Evolutionary conservation across 495 filamentous ascomycete genomes (phyloP), one percentile per base, ranked within the genome.

Genomic region (Saxispiralis lemnorum): DNA sequence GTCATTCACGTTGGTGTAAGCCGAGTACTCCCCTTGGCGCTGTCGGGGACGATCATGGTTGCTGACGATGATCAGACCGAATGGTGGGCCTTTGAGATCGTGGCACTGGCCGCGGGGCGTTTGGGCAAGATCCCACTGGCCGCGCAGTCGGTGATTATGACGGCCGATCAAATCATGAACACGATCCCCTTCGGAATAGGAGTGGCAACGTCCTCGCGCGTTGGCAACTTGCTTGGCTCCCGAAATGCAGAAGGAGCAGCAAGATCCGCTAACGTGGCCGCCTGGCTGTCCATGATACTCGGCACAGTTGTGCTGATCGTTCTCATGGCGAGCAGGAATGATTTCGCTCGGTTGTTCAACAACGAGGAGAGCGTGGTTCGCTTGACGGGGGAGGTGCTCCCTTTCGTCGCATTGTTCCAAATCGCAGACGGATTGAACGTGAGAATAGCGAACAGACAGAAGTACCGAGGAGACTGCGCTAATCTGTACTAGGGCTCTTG

Each of bases 31-130:
- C 4, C 10, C 18, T 16, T 44, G 5, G 16, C 9, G 41, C 13
- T 11, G 24, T 42, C 28, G n/a, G 7, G 14, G 15, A 1, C 17
- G 18, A 2, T 15, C 14, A 14, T 35, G 31, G 20, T 38, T 21
- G 5, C n/a, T 14, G 16, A 35, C 34, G 13, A 35, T 13, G 4
- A 17, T 35, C 34, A 35, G 16, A 47, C 45, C 11, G 85, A 94
- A 61, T 93, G 86, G 86, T 93, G 86, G 85, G 86, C 86, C 0
- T 93, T 92, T 51, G 86, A 93, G 61, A 93, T 95, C 44, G 85
- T 93, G n/a, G 84, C 86, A 1, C 66, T 95, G 0, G 85, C 78
- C 1, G 87, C 87, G 3, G 87, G 87, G 9, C 69, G 76, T 7
- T 68, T 95, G 0, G 86, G 86, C 7, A 89, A 81, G 0, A 77